phyloP scores from a whole-genome alignment of 2,329 filamentous ascomycete genomes.

The Truncatella angustata region DNA sequence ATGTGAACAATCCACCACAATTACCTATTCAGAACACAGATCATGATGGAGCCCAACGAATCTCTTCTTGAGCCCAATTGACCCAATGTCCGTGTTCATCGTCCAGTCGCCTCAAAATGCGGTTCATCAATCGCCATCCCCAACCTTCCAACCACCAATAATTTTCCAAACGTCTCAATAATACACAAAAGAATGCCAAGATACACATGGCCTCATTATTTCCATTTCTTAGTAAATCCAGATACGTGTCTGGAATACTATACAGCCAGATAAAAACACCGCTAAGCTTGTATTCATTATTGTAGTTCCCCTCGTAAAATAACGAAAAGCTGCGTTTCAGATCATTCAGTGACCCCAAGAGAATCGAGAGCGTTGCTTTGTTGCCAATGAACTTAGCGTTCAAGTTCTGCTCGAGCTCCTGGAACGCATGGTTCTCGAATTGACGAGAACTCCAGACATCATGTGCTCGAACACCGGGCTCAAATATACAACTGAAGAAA shows the following conservation, averaged over 20 bases:
- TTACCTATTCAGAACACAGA: too few relatives aligned
- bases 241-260: background rate
- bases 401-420: background rate
- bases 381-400: background rate
- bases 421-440: background rate
- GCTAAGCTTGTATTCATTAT: background rate
- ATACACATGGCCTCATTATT: background rate
- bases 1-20: too few relatives aligned
- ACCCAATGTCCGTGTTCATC: too few relatives aligned
- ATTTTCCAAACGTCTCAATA: background rate
- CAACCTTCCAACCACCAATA: too few relatives aligned
- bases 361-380: background rate
- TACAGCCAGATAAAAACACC: background rate
- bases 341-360: background rate
- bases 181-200: background rate
- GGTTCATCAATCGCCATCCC: too few relatives aligned
- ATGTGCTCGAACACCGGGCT: background rate
- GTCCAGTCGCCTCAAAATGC: too few relatives aligned
- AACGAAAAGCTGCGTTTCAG: background rate
- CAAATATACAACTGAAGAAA: too few relatives aligned
- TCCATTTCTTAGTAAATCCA: background rate
- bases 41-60: too few relatives aligned
- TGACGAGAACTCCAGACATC: background rate
- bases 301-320: background rate
- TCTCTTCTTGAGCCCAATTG: too few relatives aligned